Conservation (phyloP, 371 early-diverging fungal genomes). For the Basidiobolus meristosporus region DNA sequence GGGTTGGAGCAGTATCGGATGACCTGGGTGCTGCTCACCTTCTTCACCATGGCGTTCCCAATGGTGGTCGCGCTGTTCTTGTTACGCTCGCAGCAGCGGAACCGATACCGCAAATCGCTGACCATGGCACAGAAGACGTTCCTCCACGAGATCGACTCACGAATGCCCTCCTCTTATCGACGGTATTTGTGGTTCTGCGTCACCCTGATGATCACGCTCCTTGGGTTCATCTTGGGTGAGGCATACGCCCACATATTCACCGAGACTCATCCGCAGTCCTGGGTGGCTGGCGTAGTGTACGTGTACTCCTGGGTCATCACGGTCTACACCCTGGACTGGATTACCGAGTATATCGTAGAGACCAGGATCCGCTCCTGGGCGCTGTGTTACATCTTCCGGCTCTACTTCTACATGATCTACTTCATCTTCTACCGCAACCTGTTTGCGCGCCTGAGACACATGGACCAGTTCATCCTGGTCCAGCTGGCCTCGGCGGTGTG, state of each 20-base stretch:
- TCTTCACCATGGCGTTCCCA: constrained; percentile 46
- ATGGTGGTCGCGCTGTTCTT: constrained; percentile 33
- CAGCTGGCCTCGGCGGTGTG: constrained; percentile 49
- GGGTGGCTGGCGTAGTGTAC: constrained; percentile 36
- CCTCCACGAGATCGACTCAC: constrained; percentile 18
- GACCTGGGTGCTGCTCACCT: constrained; percentile 46
- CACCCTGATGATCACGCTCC: constrained; percentile 32
- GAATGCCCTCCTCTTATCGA: constrained; percentile 42
- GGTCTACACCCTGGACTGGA: constrained; percentile 35
- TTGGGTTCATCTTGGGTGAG: constrained; percentile 48
- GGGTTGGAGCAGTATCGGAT: constrained; percentile 22
- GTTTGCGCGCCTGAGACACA: constrained; percentile 43
- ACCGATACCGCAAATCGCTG: constrained; percentile 18
- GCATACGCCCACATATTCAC: constrained; percentile 36
- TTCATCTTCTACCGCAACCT: constrained; percentile 60
- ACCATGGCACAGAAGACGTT: constrained; percentile 19
- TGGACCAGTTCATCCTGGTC: constrained; percentile 34
- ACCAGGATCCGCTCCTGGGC: constrained; percentile 45
- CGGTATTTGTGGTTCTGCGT: constrained; percentile 58
- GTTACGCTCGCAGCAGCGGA: constrained; percentile 26
- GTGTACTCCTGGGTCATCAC: constrained; percentile 53
- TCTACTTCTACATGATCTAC: constrained; percentile 57
- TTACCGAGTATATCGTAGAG: constrained; percentile 40
- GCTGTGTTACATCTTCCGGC: constrained; percentile 35
- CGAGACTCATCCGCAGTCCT: constrained; percentile 25